These are phyloP conservation scores for Dipodascopsis tothii DNA, from an alignment of 805 yeast genomes.

Conservation along the genomic window DNA sequence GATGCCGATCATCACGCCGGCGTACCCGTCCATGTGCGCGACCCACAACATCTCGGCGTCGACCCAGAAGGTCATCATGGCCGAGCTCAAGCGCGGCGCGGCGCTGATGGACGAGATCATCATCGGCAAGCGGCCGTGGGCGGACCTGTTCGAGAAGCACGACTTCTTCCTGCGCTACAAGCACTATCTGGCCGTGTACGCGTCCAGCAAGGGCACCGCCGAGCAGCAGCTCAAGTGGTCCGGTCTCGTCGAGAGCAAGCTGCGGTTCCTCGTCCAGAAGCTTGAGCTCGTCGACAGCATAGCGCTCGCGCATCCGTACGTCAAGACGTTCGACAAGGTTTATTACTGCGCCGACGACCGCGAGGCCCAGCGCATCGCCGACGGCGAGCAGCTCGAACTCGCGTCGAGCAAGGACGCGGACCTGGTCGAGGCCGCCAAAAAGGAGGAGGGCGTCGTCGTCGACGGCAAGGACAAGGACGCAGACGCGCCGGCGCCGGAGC, in stretches of 20 bases:
- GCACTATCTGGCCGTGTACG: slow-evolving; percentile 75
- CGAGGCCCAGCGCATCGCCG: slow-evolving; percentile 50
- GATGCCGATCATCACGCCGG: slow-evolving; percentile 98
- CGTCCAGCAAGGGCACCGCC: slow-evolving; percentile 60
- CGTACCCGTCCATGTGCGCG: slow-evolving; percentile 98
- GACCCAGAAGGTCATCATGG: slow-evolving; percentile 71
- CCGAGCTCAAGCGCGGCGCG: slow-evolving; percentile 73
- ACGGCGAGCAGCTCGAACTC: slow-evolving; percentile 45
- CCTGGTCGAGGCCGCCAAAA: slow-evolving; percentile 11
- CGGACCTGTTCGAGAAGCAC: slow-evolving; percentile 67
- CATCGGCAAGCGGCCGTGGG: slow-evolving; percentile 61
- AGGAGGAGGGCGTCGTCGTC: slow-evolving; percentile 18
- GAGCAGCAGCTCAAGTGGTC: slow-evolving; percentile 89
- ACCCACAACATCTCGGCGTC: slow-evolving; percentile 91
- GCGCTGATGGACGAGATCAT: slow-evolving; percentile 62
- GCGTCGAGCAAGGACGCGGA: slow-evolving; percentile 27
- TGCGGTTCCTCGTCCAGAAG: slow-evolving; percentile 74
- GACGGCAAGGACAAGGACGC: slow-evolving; percentile 26
- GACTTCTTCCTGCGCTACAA: slow-evolving; percentile 77
- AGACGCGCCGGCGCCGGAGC: slow-evolving; percentile 24
- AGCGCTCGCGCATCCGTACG: slow-evolving; percentile 81
- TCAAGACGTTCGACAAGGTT: slow-evolving; percentile 59
- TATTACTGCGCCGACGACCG: slow-evolving; percentile 45
- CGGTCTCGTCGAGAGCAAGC: slow-evolving; percentile 84
- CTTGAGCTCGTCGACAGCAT: slow-evolving; percentile 72